Evolutionary conservation across 164 flowering plant genomes (phyloP), one percentile per base, ranked within the genome.

Genomic region (Kalanchoe fedtschenkoi): DNA sequence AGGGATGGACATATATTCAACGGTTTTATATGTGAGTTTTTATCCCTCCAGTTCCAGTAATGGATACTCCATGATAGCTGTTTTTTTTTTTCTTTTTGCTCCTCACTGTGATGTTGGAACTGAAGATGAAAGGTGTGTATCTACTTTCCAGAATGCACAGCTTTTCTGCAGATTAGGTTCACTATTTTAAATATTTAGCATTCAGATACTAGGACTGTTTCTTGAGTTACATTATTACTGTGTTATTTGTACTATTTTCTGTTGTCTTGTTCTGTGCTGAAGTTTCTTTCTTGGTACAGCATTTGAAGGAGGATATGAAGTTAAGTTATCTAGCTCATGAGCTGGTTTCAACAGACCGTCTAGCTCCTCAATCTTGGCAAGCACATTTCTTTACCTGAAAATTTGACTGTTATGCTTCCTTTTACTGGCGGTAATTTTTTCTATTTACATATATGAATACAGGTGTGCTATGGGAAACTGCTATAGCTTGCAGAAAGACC

Each of bases 401-500:
- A 22, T 9, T 22, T 6, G 10, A 22, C 30, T 9, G 14, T 9
- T 16, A 9, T 47, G 26, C 4, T 9, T 47, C 19, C 24, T 1
- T 47, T 24, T 26, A 47, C 10, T 10, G 13, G n/a, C n/a, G 16
- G 26, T 46, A 8, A 46, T 22, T 22, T 47, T 3, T 47, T 47
- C 55, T 2, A 17, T 24, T 9, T 24, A 24, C 55, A 47, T 62
- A 33, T 56, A 66, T 73, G 61, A 46, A 37, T 76, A 67, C 87
- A 95, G 99, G 99, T 87, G 89, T 81, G 99, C 99, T 17, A 77
- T 89, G 80, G 99, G 99, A 41, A 95, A 95, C 67, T 95, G 99
- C 75, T 95, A 84, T 70, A 91, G 97, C 79, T 81, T 87, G 80
- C 97, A 87, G 78, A 95, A 95, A 71, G 99, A 95, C 72, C 97